Conservation (phyloP, 352 stramenopile genomes). For the Phytophthora syringae region DNA sequence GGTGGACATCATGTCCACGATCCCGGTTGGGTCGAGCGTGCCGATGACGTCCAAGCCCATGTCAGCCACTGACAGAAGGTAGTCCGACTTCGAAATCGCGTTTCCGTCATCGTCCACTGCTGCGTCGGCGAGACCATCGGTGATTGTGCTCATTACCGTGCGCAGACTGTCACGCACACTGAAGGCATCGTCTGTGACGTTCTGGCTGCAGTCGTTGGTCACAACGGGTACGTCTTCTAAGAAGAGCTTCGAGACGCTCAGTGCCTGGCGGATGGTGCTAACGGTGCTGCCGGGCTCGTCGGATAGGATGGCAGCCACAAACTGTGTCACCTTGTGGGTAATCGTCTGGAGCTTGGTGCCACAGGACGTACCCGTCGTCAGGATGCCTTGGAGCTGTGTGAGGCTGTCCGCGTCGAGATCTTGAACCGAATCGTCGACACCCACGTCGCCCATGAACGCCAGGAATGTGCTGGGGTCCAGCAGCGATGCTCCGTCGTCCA, state of each 20-base stretch:
- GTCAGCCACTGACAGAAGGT: conserved; percentile 39
- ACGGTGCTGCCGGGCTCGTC: conserved; percentile 28
- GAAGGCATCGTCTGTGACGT: conserved; percentile 38
- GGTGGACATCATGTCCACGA: conserved; percentile 48
- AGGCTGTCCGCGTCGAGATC: conserved; percentile 32
- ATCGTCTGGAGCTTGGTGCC: conserved; percentile 46
- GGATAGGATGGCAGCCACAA: conserved; percentile 46
- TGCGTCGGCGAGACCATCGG: conserved; percentile 44
- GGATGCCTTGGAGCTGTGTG: conserved; percentile 32
- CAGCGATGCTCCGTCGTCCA: conserved; percentile 29
- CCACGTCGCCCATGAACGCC: conserved; percentile 27
- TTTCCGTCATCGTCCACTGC: conserved; percentile 32
- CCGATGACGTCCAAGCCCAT: conserved; percentile 51
- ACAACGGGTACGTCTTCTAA: conserved; percentile 57
- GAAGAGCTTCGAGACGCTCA: conserved; percentile 52
- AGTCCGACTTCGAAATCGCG: conserved; percentile 36
- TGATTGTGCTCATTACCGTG: conserved; percentile 49
- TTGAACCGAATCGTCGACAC: conserved; percentile 28
- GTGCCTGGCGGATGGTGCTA: conserved; percentile 38
- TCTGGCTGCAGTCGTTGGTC: conserved; percentile 42
- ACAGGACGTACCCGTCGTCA: conserved; percentile 42
- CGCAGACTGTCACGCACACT: conserved; percentile 52
- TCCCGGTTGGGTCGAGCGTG: conserved; percentile 54
- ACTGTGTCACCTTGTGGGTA: conserved; percentile 44
- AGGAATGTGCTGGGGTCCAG: conserved; percentile 36